Evolutionary conservation across 495 filamentous ascomycete genomes (phyloP), one percentile per base, ranked within the genome.

Genomic region (Penicillium bialowiezense): DNA sequence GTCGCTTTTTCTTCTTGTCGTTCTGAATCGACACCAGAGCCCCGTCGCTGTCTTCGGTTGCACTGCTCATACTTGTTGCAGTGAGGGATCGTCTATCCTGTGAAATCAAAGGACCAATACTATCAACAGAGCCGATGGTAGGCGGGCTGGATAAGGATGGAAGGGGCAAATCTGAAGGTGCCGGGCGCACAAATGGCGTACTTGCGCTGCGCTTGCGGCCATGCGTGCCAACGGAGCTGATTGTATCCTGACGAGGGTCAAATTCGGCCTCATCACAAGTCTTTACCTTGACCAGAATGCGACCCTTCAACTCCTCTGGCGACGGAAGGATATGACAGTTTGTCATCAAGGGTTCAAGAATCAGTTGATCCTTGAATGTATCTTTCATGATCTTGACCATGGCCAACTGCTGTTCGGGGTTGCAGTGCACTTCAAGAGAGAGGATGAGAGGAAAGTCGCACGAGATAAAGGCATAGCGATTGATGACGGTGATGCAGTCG

Each of bases 391-490:
- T 93, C 41, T 88, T 85, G 18, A 90, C 89, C 92, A 98, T 97
- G 31, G 77, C 79, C 32, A 81, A 71, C 64, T 98, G 93, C 57
- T 96, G 92, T 41, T 85, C 77, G 8, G 83, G 65, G 54, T 78
- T 84, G 76, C 93, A 98, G 63, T 96, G 93, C 14, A 98, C 91
- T 60, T 98, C 93, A 18, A 98, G 85, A 13, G 93, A 97, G 38
- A 98, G 79, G 66, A 91, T 95, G 7, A 98, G 77, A 7, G 93
- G 93, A 51, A 90, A 96, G 13, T 75, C 79, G 3, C 86, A 88
- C 20, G 84, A 81, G 37, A 80, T 73, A 59, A 98, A 98, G 12
- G 93, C 92, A 60, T 97, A 95, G 57, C 90, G 90, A 55, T 88
- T 87, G 66, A 98, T 92, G 48, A 91, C 90, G 15, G 85, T 85